Evolutionary conservation across 1,284 basidiomycete genomes (phyloP), one percentile per base, ranked within the genome.

Genomic region (Lentinula novae-zelandiae): DNA sequence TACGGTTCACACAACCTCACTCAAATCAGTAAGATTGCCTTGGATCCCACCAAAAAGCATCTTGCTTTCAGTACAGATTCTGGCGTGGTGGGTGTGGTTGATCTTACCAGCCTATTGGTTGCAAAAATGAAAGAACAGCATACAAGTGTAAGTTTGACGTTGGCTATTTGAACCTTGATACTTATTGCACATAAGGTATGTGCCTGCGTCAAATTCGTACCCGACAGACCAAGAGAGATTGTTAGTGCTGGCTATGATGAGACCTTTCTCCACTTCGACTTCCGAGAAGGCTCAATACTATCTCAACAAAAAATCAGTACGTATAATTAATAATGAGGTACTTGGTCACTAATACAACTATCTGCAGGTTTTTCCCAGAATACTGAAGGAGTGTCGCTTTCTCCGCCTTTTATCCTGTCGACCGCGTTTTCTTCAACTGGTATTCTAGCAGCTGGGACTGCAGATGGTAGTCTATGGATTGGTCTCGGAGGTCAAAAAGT

Each of bases 211-310:
- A 81, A 77, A 61, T 92, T 90, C 68, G 82, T 92, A 60, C 85
- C 88, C 2, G 79, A 82, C 68, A 78, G 89, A 42, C 83, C 88
- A 15, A 78, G 76, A 58, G 90, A 93, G 70, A 68, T 92, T 22
- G 78, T 93, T 40, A 91, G 87, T 64, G 89, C 84, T 6, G 90
- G 91, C 2, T 93, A 89, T 67, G 91, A 93, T 66, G 82, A 78
- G 50, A 74, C 78, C 2, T 67, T 93, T 31, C 69, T 90, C 12
- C 90, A 92, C 67, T 86, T 84, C 67, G 88, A 92, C 67, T 81
- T 79, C 63, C 66, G 68, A 9, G 82, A 83, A 71, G 80, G 83
- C n/a, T 82, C 74, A 15, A 58, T 83, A 2, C 72, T 90, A 46
- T 88, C 89, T 3, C 78, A 78, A 40, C 74, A 79, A 53, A 80